phyloP scores from a whole-genome alignment of 2,329 filamentous ascomycete species.

The Metarhizium robertsii region DNA sequence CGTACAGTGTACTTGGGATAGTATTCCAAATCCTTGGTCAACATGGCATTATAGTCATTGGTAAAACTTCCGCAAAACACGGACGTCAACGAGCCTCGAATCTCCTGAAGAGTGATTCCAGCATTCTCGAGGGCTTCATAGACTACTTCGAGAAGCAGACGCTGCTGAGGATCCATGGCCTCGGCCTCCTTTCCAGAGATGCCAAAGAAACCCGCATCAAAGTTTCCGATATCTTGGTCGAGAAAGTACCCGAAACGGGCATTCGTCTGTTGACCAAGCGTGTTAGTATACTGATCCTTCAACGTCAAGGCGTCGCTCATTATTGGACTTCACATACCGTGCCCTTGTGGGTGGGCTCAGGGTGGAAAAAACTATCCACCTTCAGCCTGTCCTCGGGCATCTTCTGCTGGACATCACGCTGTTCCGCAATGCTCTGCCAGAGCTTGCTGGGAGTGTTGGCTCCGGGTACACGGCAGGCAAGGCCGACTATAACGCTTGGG shows the following conservation, averaged over 20 bases:
- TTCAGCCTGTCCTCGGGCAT: slow-evolving; percentile 37
- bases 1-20: background rate
- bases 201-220: background rate
- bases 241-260: slow-evolving; percentile 6
- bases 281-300: background rate
- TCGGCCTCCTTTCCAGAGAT: background rate
- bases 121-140: slow-evolving; percentile 1
- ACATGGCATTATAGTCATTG: slow-evolving; percentile 16
- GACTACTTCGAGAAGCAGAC: background rate
- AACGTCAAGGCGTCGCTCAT: background rate
- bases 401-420: slow-evolving; percentile 24
- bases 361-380: slow-evolving; percentile 28
- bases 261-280: slow-evolving; percentile 3
- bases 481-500: slow-evolving; percentile 20
- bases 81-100: background rate
- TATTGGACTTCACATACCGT: slow-evolving; percentile 7
- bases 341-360: slow-evolving; percentile 15
- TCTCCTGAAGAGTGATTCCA: background rate
- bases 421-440: slow-evolving; percentile 18
- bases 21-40: slow-evolving; percentile 2
- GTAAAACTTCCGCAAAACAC: slow-evolving; percentile 16
- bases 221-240: background rate
- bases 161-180: background rate
- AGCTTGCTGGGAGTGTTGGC: slow-evolving; percentile 17
- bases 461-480: slow-evolving; percentile 20